Percentiles rank a stretch among this genome's conserved stretches.
Evolutionary conservation across 2,329 filamentous ascomycete species (phyloP).

Genomic region (Zymoseptoria pseudotritici): DNA sequence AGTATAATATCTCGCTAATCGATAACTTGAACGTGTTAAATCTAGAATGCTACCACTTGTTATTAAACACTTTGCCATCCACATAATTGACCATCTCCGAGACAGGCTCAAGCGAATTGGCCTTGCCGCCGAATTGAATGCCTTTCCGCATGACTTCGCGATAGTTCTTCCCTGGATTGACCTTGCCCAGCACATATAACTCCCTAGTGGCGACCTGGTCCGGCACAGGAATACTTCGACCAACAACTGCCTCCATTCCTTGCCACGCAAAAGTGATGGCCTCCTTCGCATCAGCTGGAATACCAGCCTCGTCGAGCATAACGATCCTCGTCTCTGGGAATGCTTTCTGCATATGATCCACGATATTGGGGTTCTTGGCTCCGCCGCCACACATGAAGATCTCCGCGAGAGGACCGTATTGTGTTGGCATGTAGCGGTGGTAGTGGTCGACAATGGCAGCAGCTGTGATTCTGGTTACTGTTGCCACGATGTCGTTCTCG

Average conservation of each 20-base stretch:
- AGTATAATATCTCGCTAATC: too few relatives aligned
- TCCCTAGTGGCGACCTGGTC: slow-evolving; percentile 46
- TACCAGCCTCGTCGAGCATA: slow-evolving; percentile 51
- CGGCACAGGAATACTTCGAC: slow-evolving; percentile 49
- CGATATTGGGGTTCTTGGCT: slow-evolving; percentile 52
- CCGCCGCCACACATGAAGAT: slow-evolving; percentile 56
- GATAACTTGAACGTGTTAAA: too few relatives aligned
- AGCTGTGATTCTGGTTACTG: slow-evolving; percentile 52
- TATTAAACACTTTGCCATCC: slow-evolving; percentile 42
- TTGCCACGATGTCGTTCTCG: slow-evolving; percentile 50
- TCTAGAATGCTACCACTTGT: slow-evolving; percentile 33
- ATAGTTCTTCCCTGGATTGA: slow-evolving; percentile 49
- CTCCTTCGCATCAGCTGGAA: slow-evolving; percentile 53
- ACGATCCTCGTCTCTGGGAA: slow-evolving; percentile 45
- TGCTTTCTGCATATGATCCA: slow-evolving; percentile 43
- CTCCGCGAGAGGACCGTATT: slow-evolving; percentile 40
- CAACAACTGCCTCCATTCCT: slow-evolving; percentile 52
- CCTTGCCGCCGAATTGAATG: slow-evolving; percentile 42
- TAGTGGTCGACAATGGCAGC: slow-evolving; percentile 50
- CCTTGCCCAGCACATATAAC: slow-evolving; percentile 49
- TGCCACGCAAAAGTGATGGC: slow-evolving; percentile 55
- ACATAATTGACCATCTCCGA: slow-evolving; percentile 46
- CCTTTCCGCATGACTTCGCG: slow-evolving; percentile 47
- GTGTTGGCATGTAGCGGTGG: slow-evolving; percentile 42
- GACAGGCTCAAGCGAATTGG: slow-evolving; percentile 40